A percentile compares a stretch with the other conserved stretches of the same genome.
phyloP scores from a whole-genome alignment of 257 asterid species.

The Scutellaria barbata region DNA sequence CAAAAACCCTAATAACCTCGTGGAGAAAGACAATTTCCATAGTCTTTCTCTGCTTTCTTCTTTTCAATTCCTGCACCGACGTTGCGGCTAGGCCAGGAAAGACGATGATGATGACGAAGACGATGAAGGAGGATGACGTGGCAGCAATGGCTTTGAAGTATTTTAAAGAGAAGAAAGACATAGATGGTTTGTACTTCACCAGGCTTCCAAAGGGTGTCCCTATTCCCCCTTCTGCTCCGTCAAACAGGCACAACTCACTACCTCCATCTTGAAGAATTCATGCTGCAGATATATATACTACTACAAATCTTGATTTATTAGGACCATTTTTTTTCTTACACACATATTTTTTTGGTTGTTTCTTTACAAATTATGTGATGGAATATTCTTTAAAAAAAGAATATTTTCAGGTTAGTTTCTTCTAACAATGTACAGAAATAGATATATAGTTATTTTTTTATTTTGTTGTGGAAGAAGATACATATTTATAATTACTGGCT shows the following conservation, averaged over 20 bases:
- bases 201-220: slow-evolving; percentile 52
- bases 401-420: neutral
- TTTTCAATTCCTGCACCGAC: slow-evolving; percentile 25
- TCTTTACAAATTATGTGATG: too few relatives aligned
- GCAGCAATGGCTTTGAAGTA: slow-evolving; percentile 33
- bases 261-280: slow-evolving; percentile 33
- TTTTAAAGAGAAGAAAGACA: slow-evolving; percentile 22
- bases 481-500: too few relatives aligned
- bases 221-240: slow-evolving; percentile 63
- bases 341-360: neutral
- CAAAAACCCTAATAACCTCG: slow-evolving; percentile 9
- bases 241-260: slow-evolving; percentile 49
- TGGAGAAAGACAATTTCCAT: neutral
- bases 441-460: neutral
- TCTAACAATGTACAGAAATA: slow-evolving; percentile 32
- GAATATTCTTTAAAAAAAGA: neutral
- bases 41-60: slow-evolving; percentile 8
- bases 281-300: too few relatives aligned
- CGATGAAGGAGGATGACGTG: slow-evolving; percentile 32
- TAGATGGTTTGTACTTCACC: slow-evolving; percentile 36
- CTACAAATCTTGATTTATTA: neutral
- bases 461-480: neutral
- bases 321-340: neutral
- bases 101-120: slow-evolving; percentile 25
- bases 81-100: slow-evolving; percentile 33